Evolutionary conservation across 768 basidiomycete genomes (phyloP), one percentile per base, ranked within the genome.

Genomic region (Lentinula guzmanii): DNA sequence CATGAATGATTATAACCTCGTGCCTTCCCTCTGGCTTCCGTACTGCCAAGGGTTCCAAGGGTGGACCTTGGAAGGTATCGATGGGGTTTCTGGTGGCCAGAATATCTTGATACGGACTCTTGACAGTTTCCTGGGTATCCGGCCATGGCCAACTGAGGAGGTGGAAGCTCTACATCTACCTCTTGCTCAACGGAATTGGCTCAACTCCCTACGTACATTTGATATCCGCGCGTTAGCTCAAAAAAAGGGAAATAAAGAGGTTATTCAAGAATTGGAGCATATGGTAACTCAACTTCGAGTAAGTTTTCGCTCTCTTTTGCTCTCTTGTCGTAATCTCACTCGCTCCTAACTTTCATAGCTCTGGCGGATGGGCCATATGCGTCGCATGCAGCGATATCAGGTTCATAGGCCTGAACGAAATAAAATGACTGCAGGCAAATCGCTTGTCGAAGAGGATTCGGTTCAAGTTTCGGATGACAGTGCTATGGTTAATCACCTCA

Each of bases 21-120:
- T 61, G 33, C 61, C 37, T 13, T 51, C 57, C 4, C 28, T 62
- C 28, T 65, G 64, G 64, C 56, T 62, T 21, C 61, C 64, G 11
- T 65, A 65, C 45, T 58, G 58, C 24, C 64, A 65, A 58, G 64
- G 64, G 33, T 60, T 54, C 33, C 61, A 62, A 18, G 64, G 61
- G 24, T 65, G 64, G 64, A 55, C 62, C 10, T 45, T 65, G 46
- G 64, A 61, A 15, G 64, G 59, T 24, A 58, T 65, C 34, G 54
- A 62, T 42, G 64, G 64, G 16, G 62, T 61, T 39, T 62, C 61
- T 8, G 64, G 62, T n/a, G 64, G 64, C 9, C 64, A 65, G 48
- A 53, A 57, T 4, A 53, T 65, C 28, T 31, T 63, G 13, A 54
- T 65, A 46, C 58, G 62, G 8, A 62, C 62, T 7, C 45, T 65